Evolutionary conservation across 2,329 filamentous ascomycete genomes (phyloP), one percentile per base, ranked within the genome.

Genomic region (Penicillium sp.): DNA sequence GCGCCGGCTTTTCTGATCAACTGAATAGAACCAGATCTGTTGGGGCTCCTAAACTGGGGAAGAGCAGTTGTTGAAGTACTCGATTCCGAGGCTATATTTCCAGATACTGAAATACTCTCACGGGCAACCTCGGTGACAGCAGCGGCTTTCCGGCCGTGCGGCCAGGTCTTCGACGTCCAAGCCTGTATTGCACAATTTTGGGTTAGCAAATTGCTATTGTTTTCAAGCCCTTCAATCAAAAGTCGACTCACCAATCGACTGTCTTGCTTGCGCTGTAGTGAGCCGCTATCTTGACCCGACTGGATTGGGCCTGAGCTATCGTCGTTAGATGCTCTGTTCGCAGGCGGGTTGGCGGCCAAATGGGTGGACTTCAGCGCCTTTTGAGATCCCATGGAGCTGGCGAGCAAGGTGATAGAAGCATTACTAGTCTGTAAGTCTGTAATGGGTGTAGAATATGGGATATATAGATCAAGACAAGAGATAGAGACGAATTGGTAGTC

Each of bases 121-220:
- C 73, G 72, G 60, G 75, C 76, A 66, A 79, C 72, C 68, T 80
- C 74, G 58, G 77, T 78, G 63, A 79, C 68, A 50, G 78, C 73
- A 38, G 73, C 70, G 48, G 77, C 75, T 65, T 80, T 80, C 35
- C 70, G 69, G 47, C 66, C 66, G 63, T 71, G 70, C 38, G 76
- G 75, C 77, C 77, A 80, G 24, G 74, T 73, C 53, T 70, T 73
- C 26, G 70, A 73, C 61, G 78, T 77, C 76, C 76, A 78, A 52
- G 66, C 71, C 70, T 74, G 59, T 6, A 40, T 30, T 33, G 8
- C 8, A 26, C 9, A 9, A 23, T 38, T 24, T 11, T 16, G 11
- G 6, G 16, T 57, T 28, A 57, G 49, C 16, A 47, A 5, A 30
- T 9, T 28, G 20, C 24, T 20, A 35, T 35, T 5, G 23, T 9